Percentiles rank a stretch among this genome's conserved stretches.
Conservation (phyloP, 306 rosid species). For the Carpinus viminea region DNA sequence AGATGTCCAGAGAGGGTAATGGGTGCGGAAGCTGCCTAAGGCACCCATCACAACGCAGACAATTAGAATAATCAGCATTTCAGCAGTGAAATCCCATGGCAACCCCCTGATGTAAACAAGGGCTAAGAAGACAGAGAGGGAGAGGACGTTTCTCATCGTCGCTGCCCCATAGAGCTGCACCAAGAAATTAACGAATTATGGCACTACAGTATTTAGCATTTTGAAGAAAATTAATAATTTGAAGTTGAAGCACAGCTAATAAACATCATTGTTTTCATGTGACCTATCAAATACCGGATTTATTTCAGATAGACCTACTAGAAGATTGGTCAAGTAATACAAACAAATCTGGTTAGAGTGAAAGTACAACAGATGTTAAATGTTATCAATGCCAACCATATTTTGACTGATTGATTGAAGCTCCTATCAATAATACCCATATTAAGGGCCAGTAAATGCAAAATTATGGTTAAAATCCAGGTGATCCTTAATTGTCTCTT, state of each 20-base stretch:
- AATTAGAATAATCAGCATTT: slow-evolving; percentile 75
- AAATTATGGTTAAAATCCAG: neutral
- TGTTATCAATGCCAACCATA: too few relatives aligned
- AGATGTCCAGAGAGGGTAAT: slow-evolving; percentile 89
- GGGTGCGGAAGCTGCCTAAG: slow-evolving; percentile 78
- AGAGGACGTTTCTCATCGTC: slow-evolving; percentile 90
- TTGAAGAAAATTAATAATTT: neutral
- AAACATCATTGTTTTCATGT: neutral
- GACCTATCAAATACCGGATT: neutral
- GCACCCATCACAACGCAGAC: slow-evolving; percentile 74
- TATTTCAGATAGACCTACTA: neutral
- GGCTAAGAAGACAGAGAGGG: slow-evolving; percentile 88
- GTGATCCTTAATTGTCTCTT: neutral
- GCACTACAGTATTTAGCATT: neutral
- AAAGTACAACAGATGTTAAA: neutral
- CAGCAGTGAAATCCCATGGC: slow-evolving; percentile 92
- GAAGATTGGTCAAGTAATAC: neutral
- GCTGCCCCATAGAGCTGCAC: slow-evolving; percentile 90
- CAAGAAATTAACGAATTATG: neutral
- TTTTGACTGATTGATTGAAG: neutral
- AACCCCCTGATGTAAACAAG: slow-evolving; percentile 74
- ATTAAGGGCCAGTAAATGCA: neutral
- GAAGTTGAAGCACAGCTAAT: neutral
- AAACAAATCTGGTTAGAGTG: neutral
- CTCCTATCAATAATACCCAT: too few relatives aligned